Percentiles rank a stretch among this genome's conserved stretches.
phyloP scores from a whole-genome alignment of 257 asterid genomes.

The Nicotiana noctiflora region DNA sequence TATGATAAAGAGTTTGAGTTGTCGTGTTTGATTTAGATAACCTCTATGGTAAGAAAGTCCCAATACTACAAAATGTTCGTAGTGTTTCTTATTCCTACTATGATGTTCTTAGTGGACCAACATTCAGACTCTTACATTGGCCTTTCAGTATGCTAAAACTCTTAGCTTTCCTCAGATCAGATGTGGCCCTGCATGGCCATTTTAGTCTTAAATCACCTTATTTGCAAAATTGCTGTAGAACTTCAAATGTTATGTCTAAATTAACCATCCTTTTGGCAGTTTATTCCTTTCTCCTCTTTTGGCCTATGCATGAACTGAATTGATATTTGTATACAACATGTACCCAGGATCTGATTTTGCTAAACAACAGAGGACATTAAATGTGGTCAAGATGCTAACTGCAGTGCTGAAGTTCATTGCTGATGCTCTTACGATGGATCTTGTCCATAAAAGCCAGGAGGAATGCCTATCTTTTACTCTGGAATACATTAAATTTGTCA shows the following conservation, averaged over 20 bases:
- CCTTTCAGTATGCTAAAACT: neutral
- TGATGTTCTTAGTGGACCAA: neutral
- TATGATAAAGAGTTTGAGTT: neutral
- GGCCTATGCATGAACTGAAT: neutral
- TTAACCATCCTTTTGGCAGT: neutral
- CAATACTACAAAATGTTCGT: neutral
- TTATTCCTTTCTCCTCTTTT: neutral
- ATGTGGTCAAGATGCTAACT: slow-evolving; percentile 54
- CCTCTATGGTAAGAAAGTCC: slow-evolving; percentile 2
- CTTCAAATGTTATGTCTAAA: neutral
- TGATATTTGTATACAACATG: slow-evolving; percentile 3
- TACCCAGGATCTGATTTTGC: slow-evolving; percentile 29
- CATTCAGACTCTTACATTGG: neutral
- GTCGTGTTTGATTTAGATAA: neutral
- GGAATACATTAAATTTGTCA: slow-evolving; percentile 44
- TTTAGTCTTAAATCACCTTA: neutral
- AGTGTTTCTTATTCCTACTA: neutral
- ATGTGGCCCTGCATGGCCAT: neutral
- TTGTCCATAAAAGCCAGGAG: slow-evolving; percentile 34
- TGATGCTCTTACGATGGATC: slow-evolving; percentile 55
- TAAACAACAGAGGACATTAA: slow-evolving; percentile 24
- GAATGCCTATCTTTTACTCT: slow-evolving; percentile 47
- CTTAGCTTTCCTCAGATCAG: neutral
- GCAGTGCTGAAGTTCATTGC: slow-evolving; percentile 62
- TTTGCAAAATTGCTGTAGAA: neutral